phyloP scores from a whole-genome alignment of 2,329 filamentous ascomycete genomes.

The Fusarium sp. region DNA sequence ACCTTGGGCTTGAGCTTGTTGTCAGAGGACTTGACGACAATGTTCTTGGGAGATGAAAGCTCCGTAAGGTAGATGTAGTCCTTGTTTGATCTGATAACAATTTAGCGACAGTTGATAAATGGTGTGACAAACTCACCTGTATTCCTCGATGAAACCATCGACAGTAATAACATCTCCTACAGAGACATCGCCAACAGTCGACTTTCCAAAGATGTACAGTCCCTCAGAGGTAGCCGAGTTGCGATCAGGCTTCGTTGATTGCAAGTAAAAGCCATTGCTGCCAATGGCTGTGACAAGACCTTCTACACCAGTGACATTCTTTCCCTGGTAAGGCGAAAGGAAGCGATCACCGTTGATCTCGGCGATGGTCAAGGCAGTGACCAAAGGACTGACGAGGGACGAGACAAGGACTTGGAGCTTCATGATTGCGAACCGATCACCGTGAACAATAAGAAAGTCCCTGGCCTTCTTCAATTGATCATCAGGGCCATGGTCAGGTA shows the following conservation, averaged over 20 bases:
- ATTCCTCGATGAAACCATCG: conserved; percentile 69
- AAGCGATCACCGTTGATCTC: conserved; percentile 75
- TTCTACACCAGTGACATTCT: conserved; percentile 67
- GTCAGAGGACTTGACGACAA: conserved; percentile 64
- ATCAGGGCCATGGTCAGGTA: conserved; percentile 21
- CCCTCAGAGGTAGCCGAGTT: conserved; percentile 71
- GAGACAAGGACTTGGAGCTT: conserved; percentile 48
- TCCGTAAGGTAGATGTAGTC: conserved; percentile 74
- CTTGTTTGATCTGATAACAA: conserved; percentile 57
- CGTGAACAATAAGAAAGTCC: conserved; percentile 4
- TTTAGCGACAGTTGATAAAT: conserved; percentile 3
- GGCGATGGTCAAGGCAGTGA: conserved; percentile 61
- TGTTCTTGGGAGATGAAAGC: conserved; percentile 65
- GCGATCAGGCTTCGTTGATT: conserved; percentile 67
- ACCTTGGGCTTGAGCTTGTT: conserved; percentile 68
- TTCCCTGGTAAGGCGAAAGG: conserved; percentile 69
- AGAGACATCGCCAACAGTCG: conserved; percentile 62
- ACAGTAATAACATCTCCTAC: conserved; percentile 73
- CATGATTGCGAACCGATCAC: conserved; percentile 35
- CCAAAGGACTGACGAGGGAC: conserved; percentile 41
- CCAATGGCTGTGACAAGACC: conserved; percentile 74
- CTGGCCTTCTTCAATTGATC: conserved; percentile 7
- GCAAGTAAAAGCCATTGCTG: conserved; percentile 71
- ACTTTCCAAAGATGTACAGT: conserved; percentile 71
- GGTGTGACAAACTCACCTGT: conserved; percentile 53